Percentiles rank a stretch among this genome's conserved stretches.
Evolutionary conservation across 495 filamentous ascomycete genomes (phyloP).

Genomic region (Amniculicola lignicola): DNA sequence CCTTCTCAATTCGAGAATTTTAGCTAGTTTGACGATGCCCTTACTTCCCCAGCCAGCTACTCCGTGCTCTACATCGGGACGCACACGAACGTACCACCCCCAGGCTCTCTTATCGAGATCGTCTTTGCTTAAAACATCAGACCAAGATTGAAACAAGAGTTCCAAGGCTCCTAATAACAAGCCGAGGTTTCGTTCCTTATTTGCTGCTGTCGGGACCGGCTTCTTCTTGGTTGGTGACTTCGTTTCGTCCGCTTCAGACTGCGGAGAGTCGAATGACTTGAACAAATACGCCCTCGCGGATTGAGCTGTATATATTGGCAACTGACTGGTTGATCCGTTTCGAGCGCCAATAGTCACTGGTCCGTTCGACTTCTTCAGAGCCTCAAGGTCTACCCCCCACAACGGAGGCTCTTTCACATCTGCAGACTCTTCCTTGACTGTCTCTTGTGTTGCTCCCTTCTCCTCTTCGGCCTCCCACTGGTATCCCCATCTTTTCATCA

Average conservation of each 20-base stretch:
- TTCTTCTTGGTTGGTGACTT: conserved; percentile 40
- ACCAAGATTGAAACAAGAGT: conserved; percentile 69
- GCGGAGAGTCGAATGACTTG: conserved; percentile 53
- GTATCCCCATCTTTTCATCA: conserved; percentile 76
- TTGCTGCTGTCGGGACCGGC: conserved; percentile 37
- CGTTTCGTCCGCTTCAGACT: conserved; percentile 9
- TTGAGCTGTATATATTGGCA: conserved; percentile 68
- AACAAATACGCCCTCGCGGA: conserved; percentile 59
- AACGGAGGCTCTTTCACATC: conserved; percentile 53
- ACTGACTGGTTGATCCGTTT: conserved; percentile 35
- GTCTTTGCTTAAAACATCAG: conserved; percentile 48
- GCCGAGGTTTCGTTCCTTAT: conserved; percentile 63
- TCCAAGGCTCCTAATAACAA: conserved; percentile 64
- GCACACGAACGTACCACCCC: conserved; percentile 72
- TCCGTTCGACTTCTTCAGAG: conserved; percentile 49
- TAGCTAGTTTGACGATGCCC: conserved; percentile 60
- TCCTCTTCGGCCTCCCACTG: conserved; percentile 53
- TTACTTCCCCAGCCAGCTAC: conserved; percentile 79
- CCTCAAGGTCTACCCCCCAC: conserved; percentile 78
- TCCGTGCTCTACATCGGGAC: conserved; percentile 69
- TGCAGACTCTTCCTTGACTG: conserved; percentile 25
- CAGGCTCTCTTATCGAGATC: conserved; percentile 75
- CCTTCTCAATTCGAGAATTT: conserved; percentile 60
- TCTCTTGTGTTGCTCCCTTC: conserved; percentile 34
- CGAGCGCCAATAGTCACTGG: conserved; percentile 10